phyloP scores from a whole-genome alignment of 1,284 basidiomycete species.

The Sanghuangporus weigelae region DNA sequence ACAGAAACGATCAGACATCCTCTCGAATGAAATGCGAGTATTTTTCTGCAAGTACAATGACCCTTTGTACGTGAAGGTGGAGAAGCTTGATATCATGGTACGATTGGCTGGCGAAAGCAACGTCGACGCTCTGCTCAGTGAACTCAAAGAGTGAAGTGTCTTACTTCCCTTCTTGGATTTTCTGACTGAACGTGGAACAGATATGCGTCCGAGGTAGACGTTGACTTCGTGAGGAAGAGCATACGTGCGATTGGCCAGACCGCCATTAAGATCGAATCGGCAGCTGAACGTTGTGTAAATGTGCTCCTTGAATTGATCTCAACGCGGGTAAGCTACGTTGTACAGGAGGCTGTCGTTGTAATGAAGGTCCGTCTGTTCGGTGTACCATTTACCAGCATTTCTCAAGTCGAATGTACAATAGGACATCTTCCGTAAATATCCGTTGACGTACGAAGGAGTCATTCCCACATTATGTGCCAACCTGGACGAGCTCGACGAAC shows the following conservation, averaged over 20 bases:
- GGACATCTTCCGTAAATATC: conserved; percentile 99
- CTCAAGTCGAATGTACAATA: conserved; percentile 27
- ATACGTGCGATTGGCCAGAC: conserved; percentile 95
- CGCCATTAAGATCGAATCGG: conserved; percentile 91
- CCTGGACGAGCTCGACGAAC: conserved; percentile 94
- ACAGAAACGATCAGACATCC: conserved; percentile 85
- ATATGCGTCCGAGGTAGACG: conserved; percentile 96
- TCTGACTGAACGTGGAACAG: conserved; percentile 32
- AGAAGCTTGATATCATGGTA: conserved; percentile 99
- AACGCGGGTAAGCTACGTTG: conserved; percentile 94
- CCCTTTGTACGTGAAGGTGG: conserved; percentile 96
- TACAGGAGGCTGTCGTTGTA: conserved; percentile 96
- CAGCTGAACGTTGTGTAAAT: conserved; percentile 93
- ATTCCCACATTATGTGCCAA: conserved; percentile 94
- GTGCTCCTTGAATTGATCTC: conserved; percentile 89
- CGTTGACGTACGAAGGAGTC: conserved; percentile 95
- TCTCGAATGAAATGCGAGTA: conserved; percentile 95
- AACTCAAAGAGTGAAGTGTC: conserved; percentile 83
- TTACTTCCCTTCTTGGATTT: not conserved
- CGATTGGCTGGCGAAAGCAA: conserved; percentile 88
- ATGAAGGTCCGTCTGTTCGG: conserved; percentile 70
- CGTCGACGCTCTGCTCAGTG: conserved; percentile 90
- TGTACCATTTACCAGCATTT: not conserved
- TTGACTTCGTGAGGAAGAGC: conserved; percentile 94
- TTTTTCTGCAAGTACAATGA: conserved; percentile 99